These are phyloP conservation scores for Saxophila tyrrhenica DNA, from an alignment of 495 filamentous ascomycete genomes.

Conservation along the genomic window DNA sequence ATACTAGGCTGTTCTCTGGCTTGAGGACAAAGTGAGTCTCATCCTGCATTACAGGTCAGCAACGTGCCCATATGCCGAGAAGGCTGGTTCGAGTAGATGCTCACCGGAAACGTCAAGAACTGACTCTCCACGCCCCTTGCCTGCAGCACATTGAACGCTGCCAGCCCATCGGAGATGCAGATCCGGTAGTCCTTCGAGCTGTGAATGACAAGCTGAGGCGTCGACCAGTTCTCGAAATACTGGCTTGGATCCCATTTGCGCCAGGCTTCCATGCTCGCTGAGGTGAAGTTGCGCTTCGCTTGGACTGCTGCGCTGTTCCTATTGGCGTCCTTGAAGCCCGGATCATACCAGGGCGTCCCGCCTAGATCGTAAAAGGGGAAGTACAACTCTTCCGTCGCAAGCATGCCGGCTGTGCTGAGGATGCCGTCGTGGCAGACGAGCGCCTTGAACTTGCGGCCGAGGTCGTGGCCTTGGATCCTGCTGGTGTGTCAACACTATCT, in stretches of 20 bases:
- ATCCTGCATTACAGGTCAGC: conserved; percentile 30
- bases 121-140: conserved; percentile 55
- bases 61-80: no score
- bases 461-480: conserved; percentile 41
- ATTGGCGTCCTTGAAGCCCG: conserved; percentile 21
- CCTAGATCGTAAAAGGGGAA: conserved; percentile 33
- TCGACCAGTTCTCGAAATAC: conserved; percentile 62
- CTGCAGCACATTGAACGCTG: conserved; percentile 84
- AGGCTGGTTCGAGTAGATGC: background rate
- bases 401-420: conserved; percentile 37
- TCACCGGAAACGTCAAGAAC: conserved; percentile 53
- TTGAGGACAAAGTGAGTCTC: conserved; percentile 83
- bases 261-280: conserved; percentile 44
- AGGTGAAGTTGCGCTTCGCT: conserved; percentile 64
- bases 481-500: background rate
- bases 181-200: conserved; percentile 85
- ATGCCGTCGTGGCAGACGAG: conserved; percentile 59
- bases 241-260: conserved; percentile 70
- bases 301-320: background rate
- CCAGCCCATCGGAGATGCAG: conserved; percentile 69
- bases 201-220: conserved; percentile 82
- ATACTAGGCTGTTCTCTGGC: conserved; percentile 79
- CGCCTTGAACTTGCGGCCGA: conserved; percentile 43
- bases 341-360: conserved; percentile 35
- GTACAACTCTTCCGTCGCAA: conserved; percentile 43